These are phyloP conservation scores for Cystobasidiaceae sp. DNA, from an alignment of 1,284 basidiomycete genomes.

Conservation along the genomic window DNA sequence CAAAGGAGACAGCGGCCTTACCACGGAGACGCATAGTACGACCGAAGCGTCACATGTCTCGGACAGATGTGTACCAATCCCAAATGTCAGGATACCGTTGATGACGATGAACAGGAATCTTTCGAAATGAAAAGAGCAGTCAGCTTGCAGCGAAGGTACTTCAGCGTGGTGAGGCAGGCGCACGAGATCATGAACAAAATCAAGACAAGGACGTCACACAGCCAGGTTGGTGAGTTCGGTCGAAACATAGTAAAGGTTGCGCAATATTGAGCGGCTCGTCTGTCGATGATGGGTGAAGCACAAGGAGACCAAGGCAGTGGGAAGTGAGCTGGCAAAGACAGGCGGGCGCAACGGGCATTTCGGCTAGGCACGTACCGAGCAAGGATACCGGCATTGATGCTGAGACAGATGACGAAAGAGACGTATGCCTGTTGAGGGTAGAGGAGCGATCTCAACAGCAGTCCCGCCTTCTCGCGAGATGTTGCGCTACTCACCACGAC, in stretches of 20 bases:
- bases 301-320: no score
- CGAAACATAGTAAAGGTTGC: conserved; percentile 1
- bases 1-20: background rate
- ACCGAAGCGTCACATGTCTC: conserved; percentile 29
- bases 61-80: conserved; percentile 4
- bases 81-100: conserved; percentile 25
- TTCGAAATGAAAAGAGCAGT: background rate
- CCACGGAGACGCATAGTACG: conserved; percentile 22
- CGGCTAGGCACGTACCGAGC: background rate
- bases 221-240: conserved; percentile 1
- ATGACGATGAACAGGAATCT: conserved; percentile 14
- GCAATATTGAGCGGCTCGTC: conserved; percentile 7
- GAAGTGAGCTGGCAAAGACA: no score
- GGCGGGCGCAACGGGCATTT: background rate
- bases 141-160: background rate
- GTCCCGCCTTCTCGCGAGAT: background rate
- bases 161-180: background rate
- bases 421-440: background rate
- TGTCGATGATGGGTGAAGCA: no score
- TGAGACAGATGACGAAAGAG: conserved; percentile 16
- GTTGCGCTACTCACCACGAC: background rate
- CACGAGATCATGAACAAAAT: conserved; percentile 21
- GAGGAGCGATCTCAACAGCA: background rate
- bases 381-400: conserved; percentile 15
- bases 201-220: conserved; percentile 18